A percentile compares a stretch with the other conserved stretches of the same genome.
phyloP scores from a whole-genome alignment of 169 alveolate genomes.

The Eimeria maxima region DNA sequence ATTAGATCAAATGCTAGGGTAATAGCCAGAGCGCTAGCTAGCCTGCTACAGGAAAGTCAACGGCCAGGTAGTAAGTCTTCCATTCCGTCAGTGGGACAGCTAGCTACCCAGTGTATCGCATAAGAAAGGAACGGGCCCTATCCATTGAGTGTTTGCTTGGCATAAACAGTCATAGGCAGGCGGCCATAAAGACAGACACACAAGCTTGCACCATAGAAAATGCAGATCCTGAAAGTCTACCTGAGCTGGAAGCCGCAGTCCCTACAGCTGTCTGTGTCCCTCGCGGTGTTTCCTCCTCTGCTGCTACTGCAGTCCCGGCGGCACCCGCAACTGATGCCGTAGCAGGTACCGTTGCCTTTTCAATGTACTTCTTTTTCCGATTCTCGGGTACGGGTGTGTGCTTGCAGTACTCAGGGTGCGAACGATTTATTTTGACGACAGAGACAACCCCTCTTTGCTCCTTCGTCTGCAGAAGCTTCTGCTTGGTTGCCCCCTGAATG shows the following conservation, averaged over 20 bases:
- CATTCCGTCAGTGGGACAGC: too few relatives aligned
- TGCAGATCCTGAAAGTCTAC: not conserved
- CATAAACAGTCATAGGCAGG: too few relatives aligned
- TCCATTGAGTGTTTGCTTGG: too few relatives aligned
- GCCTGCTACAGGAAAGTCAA: too few relatives aligned
- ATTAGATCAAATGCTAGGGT: not conserved
- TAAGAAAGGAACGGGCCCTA: too few relatives aligned
- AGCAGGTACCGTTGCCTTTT: slow-evolving; percentile 41
- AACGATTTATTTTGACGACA: slow-evolving; percentile 70
- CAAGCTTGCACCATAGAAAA: too few relatives aligned
- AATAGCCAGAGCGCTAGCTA: too few relatives aligned
- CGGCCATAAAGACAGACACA: too few relatives aligned
- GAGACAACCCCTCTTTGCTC: slow-evolving; percentile 67
- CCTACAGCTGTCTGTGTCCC: not conserved
- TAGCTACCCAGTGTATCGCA: too few relatives aligned
- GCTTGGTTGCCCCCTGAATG: slow-evolving; percentile 47
- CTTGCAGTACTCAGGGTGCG: slow-evolving; percentile 53
- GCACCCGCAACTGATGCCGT: slow-evolving; percentile 25
- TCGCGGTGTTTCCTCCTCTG: not conserved
- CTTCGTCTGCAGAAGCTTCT: slow-evolving; percentile 70
- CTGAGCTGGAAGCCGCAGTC: not conserved
- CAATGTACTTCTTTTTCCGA: slow-evolving; percentile 15
- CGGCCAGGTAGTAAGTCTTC: too few relatives aligned
- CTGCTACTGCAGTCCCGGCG: slow-evolving; percentile 8
- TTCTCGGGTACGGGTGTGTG: slow-evolving; percentile 70